Evolutionary conservation across 768 basidiomycete species (phyloP), one percentile per base, ranked within the genome.

Genomic region (Rhizopogon vinicolor): DNA sequence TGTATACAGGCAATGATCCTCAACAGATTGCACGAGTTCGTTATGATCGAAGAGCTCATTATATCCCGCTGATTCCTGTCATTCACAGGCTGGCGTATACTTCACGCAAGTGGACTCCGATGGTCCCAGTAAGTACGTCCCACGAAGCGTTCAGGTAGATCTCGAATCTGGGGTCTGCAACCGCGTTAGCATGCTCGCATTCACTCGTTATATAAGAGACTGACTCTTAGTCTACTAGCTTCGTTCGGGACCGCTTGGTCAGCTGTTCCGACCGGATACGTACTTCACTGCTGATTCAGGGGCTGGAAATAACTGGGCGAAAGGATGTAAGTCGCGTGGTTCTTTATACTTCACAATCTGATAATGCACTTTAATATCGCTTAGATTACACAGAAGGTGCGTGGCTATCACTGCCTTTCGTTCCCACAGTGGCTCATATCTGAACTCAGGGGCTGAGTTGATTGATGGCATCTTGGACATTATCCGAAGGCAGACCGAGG

Each of bases 251-350:
- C 71, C 79, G 2, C 72, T 90, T 40, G 93, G 93, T 3, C 62
- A 66, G 7, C 77, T 98, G 6, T 97, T 94, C 74, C 82, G 86
- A 48, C 95, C 95, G 2, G 93, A 94, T 66, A 96, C 91, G 2
- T 96, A 81, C 66, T 67, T 94, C 45, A 80, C 82, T 39, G 79
- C 84, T 6, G 70, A 79, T 43, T 73, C 75, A 55, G 80, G 84
- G 49, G 86, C 93, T 1, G 94, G 93, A 16, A 97, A 98, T 64
- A 96, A 95, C 60, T 97, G 92, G 90, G 93, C 93, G 14, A 96
- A 97, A 74, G 92, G 91, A 79, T 91, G 90, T 91, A 62, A 73
- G 87, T 72, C 19, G 9, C 8, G 48, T 52, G 51, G 8, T 12
- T 8, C 75, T 41, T 39, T 41, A n/a, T 45, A 25, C 25, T 14